Base-by-base conservation (phyloP, 2,329 filamentous ascomycete species). In the Ophiostoma sp. region DNA sequence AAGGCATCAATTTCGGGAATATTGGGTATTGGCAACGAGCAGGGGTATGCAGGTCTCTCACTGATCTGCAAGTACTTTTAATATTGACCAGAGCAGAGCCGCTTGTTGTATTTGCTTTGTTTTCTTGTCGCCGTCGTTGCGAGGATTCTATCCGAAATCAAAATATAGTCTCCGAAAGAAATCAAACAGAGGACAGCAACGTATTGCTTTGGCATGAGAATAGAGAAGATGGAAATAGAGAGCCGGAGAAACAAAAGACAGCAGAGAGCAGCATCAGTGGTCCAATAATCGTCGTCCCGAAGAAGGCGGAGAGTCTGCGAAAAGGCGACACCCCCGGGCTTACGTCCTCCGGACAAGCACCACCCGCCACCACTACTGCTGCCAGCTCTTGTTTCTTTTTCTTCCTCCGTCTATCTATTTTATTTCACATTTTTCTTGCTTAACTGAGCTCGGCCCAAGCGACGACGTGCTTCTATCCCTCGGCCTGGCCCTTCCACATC, bases 301-400 rank as follows among this genome's bases (percentile, higher is more conserved):
- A 57, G 15, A 31, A 57, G 52, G 23, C 52, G 52, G 10, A 27
- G n/a, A 57, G 23, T 57, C 44, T 31, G 44, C 23, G 10, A 10
- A 57, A 57, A 57, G 52, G 52, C 52, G 52, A 57, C 52, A 57
- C 52, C 23, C 52, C n/a, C 20, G 44, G 17, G 52, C 52, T 57
- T n/a, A 57, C 52, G 23, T 27, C 52, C 52, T 48, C 20, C 44
- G 44, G 52, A 57, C 10, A 27, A 57, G 52, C 52, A 57, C 52
- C n/a, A 54, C 48, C 48, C 20, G 27, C 52, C n/a, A 57, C 52
- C 52, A 57, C 52, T 1, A 5, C 11, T 15, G 13, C 39, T 41
- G 39, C 10, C 39, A 31, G 27, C 27, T 31, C 1, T 10, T 13
- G 15, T 41, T 10, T 41, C 39, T 41, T 2, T 41, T 10, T 41